Evolutionary conservation across 805 yeast species (phyloP).

Genomic region (Ogataea polymorpha): DNA sequence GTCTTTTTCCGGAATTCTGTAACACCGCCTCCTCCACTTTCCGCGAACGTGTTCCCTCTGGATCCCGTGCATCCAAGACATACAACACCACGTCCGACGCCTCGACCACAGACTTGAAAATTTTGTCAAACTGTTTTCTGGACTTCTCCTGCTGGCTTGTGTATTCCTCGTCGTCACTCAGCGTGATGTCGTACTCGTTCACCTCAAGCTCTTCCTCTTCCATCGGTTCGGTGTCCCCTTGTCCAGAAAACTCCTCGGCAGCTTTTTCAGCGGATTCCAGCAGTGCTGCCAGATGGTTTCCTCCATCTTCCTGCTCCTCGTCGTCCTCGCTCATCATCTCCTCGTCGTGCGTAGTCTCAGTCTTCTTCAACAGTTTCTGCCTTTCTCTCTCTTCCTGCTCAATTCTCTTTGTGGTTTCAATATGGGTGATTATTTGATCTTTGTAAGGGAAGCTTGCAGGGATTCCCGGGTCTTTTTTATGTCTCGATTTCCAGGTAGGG

Average conservation of each 20-base stretch:
- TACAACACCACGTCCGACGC: slow-evolving; percentile 87
- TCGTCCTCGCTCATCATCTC: slow-evolving; percentile 36
- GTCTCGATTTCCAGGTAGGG: slow-evolving; percentile 86
- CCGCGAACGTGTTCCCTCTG: slow-evolving; percentile 89
- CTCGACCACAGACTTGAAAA: slow-evolving; percentile 90
- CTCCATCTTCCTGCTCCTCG: slow-evolving; percentile 41
- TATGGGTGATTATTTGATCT: slow-evolving; percentile 69
- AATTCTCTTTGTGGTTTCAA: slow-evolving; percentile 58
- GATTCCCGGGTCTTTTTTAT: slow-evolving; percentile 87
- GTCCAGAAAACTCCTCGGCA: slow-evolving; percentile 69
- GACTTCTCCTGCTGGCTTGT: slow-evolving; percentile 63
- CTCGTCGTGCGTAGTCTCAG: slow-evolving; percentile 35
- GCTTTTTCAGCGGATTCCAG: slow-evolving; percentile 89
- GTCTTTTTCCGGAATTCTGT: slow-evolving; percentile 74
- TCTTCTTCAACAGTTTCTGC: slow-evolving; percentile 46
- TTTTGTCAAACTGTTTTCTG: slow-evolving; percentile 88
- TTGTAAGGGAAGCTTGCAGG: slow-evolving; percentile 95
- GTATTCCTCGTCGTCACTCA: slow-evolving; percentile 38
- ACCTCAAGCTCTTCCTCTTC: slow-evolving; percentile 44
- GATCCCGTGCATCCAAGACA: slow-evolving; percentile 97
- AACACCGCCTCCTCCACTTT: slow-evolving; percentile 88
- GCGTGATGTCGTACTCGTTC: slow-evolving; percentile 47
- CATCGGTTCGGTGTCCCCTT: slow-evolving; percentile 34
- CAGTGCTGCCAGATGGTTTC: slow-evolving; percentile 68
- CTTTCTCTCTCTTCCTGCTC: slow-evolving; percentile 54